Evolutionary conservation across 345 rosid species (phyloP), one percentile per base, ranked within the genome.

Genomic region (Brassica juncea): DNA sequence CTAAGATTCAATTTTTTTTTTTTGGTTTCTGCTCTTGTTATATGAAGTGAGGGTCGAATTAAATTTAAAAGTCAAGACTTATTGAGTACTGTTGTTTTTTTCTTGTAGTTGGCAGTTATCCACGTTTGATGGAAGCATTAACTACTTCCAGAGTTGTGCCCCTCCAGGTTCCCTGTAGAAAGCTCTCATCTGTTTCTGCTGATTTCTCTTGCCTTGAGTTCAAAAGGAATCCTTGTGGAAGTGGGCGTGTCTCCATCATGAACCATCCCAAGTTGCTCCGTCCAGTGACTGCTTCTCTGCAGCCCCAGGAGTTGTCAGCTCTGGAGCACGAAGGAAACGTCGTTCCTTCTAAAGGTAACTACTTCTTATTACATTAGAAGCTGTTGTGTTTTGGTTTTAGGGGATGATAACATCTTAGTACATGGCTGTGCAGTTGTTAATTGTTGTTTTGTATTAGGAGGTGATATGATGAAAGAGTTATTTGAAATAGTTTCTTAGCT

Each of bases 101-200:
- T 23, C 57, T 76, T 71, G 59, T 70, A 57, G 75, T 37, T 71
- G 72, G 57, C 74, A 77, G 74, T 82, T 83, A 83, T 82, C 79
- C 73, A 74, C 66, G 32, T 79, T 85, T 82, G 35, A 89, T 93
- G 97, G 97, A 93, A 74, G 87, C 85, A 15, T 80, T 93, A 82
- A 58, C 64, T 69, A 77, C 79, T 75, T 82, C 85, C 6, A 85
- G 75, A 69, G 74, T 81, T 68, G 72, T 74, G 58, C 89, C 87
- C 5, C 12, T 83, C 76, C 83, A 47, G 58, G 70, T 79, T 79
- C 60, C 54, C 21, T 76, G 73, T 72, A 86, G 76, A 57, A 82
- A 47, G 60, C 80, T 74, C 47, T 82, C 52, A 14, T 72, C 81
- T 7, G 55, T 68, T 80, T 81, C 74, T 19, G 11, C 68, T 75